phyloP scores from a whole-genome alignment of 2,329 filamentous ascomycete genomes.

The Colletotrichum coccodes region DNA sequence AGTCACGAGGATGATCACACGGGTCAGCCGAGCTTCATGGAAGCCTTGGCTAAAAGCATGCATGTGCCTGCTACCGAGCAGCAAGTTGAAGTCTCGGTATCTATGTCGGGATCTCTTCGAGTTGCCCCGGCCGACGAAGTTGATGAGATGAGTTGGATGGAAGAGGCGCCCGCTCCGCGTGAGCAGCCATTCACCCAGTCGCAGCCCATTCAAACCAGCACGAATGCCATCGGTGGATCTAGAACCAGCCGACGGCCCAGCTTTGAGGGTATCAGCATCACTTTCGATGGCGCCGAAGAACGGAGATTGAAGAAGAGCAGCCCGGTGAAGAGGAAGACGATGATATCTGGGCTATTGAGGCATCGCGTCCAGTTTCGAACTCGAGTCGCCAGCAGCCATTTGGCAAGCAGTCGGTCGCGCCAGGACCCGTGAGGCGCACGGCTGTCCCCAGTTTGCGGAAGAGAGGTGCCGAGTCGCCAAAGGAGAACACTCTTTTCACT shows the following conservation, averaged over 20 bases:
- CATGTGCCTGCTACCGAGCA: conserved; percentile 14
- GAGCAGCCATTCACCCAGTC: conserved; percentile 26
- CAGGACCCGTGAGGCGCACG: conserved; percentile 32
- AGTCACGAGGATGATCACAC: conserved; percentile 37
- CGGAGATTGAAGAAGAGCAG: conserved; percentile 20
- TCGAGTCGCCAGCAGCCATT: conserved; percentile 41
- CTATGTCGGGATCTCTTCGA: conserved; percentile 21
- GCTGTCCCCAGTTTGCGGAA: conserved; percentile 53
- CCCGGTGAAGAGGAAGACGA: conserved; percentile 42
- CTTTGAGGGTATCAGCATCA: conserved; percentile 3
- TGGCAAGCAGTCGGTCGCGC: conserved; percentile 38
- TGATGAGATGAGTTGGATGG: conserved; percentile 57
- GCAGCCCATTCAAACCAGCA: conserved; percentile 17
- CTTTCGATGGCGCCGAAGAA: conserved; percentile 21
- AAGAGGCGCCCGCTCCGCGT: conserved; percentile 33
- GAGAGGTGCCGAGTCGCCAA: conserved; percentile 30
- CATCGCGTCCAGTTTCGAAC: conserved; percentile 49
- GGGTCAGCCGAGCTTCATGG: conserved; percentile 45
- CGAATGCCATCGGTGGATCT: conserved; percentile 21
- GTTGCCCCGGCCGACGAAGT: conserved; percentile 37
- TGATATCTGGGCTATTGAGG: conserved; percentile 70
- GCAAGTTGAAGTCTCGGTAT: not conserved
- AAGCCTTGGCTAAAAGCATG: conserved; percentile 42
- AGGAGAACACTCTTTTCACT: conserved; percentile 36
- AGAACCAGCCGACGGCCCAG: conserved; percentile 6